Evolutionary conservation across 2,329 filamentous ascomycete species (phyloP).

Genomic region (Catunica adiposa): DNA sequence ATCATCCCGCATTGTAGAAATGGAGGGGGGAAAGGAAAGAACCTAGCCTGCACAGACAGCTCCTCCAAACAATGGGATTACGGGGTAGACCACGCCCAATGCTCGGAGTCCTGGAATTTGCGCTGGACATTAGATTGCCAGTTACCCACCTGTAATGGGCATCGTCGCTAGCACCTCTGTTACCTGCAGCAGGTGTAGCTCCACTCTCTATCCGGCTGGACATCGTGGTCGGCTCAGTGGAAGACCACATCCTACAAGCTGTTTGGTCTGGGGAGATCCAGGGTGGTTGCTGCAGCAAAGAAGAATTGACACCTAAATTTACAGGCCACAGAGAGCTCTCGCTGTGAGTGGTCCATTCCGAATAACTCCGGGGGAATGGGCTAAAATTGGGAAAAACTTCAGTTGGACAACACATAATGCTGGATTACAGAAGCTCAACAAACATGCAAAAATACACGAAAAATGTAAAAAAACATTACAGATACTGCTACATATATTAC

Average conservation of each 20-base stretch:
- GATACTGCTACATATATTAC: background rate
- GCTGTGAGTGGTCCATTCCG: conserved; percentile 12
- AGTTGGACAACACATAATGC: background rate
- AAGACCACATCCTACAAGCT: conserved; percentile 1
- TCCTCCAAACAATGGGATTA: conserved; percentile 2
- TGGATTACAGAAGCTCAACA: no score
- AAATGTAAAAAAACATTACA: background rate
- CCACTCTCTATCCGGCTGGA: background rate
- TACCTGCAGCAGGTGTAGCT: background rate
- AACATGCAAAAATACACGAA: no score
- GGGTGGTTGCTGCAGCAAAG: conserved; percentile 7
- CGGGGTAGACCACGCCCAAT: conserved; percentile 7
- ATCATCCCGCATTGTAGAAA: conserved; percentile 1
- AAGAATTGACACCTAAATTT: conserved; percentile 15
- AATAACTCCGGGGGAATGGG: conserved; percentile 14
- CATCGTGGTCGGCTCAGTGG: background rate
- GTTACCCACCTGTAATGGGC: background rate
- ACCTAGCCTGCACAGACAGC: background rate
- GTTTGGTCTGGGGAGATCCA: conserved; percentile 8
- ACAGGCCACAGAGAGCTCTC: conserved; percentile 11
- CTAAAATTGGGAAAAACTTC: conserved; percentile 7
- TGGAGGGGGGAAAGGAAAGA: background rate
- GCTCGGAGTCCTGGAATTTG: conserved; percentile 6
- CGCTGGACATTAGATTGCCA: background rate
- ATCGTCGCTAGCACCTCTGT: no score